phyloP scores from a whole-genome alignment of 148 eudicot genomes.

The Rhododendron simsii region DNA sequence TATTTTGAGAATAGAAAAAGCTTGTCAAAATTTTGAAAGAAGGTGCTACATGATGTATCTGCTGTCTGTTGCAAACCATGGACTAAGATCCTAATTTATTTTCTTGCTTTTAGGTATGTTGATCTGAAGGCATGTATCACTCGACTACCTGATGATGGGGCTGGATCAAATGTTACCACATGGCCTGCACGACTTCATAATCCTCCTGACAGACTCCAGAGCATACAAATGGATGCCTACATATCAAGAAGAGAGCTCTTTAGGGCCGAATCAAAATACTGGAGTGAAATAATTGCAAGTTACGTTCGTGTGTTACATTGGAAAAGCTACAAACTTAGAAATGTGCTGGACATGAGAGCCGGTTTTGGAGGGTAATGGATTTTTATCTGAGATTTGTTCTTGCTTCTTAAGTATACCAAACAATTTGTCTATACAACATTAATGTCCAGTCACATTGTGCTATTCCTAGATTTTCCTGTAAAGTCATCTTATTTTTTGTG shows the following conservation, averaged over 20 bases:
- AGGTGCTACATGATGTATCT: not conserved
- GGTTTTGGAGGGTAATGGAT: constrained; percentile 84
- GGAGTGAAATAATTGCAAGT: constrained; percentile 72
- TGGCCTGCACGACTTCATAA: constrained; percentile 83
- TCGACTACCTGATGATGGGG: constrained; percentile 77
- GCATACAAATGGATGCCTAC: constrained; percentile 82
- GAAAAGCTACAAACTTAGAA: constrained; percentile 56
- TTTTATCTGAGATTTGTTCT: constrained; percentile 6
- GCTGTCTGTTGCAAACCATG: not conserved
- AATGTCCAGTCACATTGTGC: not conserved
- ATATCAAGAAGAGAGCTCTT: constrained; percentile 90
- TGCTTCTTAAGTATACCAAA: not conserved
- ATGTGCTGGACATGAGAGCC: constrained; percentile 96
- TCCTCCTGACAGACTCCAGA: constrained; percentile 93
- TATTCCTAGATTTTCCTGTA: not conserved
- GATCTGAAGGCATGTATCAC: constrained; percentile 77
- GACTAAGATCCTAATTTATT: not conserved
- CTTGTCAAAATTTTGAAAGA: not conserved
- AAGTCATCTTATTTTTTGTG: not conserved
- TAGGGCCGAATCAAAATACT: constrained; percentile 81
- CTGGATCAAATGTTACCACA: constrained; percentile 57
- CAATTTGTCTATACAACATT: not conserved
- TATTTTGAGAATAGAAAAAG: not conserved
- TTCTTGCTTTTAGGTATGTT: constrained; percentile 58
- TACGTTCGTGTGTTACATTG: constrained; percentile 72